A percentile compares a stretch with the other conserved stretches of the same genome.
phyloP scores from a whole-genome alignment of 192 early-diverging fungal genomes.

The Podila verticillata region DNA sequence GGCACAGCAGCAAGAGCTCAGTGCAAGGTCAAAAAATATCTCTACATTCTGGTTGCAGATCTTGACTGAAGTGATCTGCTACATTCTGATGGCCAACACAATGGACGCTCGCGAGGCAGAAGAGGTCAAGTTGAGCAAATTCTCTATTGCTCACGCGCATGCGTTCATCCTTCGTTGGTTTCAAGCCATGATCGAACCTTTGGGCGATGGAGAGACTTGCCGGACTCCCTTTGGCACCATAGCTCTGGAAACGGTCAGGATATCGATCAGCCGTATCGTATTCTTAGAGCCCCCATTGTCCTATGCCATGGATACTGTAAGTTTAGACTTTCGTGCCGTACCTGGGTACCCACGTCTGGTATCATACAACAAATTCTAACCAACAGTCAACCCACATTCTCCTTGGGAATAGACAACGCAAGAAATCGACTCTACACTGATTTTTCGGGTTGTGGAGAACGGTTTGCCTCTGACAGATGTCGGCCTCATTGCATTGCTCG shows the following conservation, averaged over 20 bases:
- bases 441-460: slow-evolving; percentile 32
- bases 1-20: slow-evolving; percentile 29
- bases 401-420: slow-evolving; percentile 23
- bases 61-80: slow-evolving; percentile 38
- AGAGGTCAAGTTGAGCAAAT: slow-evolving; percentile 41
- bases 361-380: not conserved
- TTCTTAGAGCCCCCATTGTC: slow-evolving; percentile 37
- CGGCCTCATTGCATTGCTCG: slow-evolving; percentile 26
- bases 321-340: not conserved
- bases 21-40: slow-evolving; percentile 13
- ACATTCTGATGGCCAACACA: slow-evolving; percentile 40
- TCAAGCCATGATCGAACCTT: slow-evolving; percentile 22
- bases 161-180: slow-evolving; percentile 34
- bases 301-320: slow-evolving; percentile 37
- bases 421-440: slow-evolving; percentile 31
- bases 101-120: slow-evolving; percentile 36
- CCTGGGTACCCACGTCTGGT: not conserved
- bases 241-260: slow-evolving; percentile 15
- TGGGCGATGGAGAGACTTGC: slow-evolving; percentile 22
- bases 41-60: slow-evolving; percentile 34
- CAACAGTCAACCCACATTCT: not conserved
- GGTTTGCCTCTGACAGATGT: slow-evolving; percentile 32
- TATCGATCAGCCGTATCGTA: slow-evolving; percentile 22
- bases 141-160: slow-evolving; percentile 33
- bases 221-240: slow-evolving; percentile 39